These are phyloP conservation scores for Ogataea kodamae DNA, from an alignment of 805 yeast genomes.

Conservation along the genomic window DNA sequence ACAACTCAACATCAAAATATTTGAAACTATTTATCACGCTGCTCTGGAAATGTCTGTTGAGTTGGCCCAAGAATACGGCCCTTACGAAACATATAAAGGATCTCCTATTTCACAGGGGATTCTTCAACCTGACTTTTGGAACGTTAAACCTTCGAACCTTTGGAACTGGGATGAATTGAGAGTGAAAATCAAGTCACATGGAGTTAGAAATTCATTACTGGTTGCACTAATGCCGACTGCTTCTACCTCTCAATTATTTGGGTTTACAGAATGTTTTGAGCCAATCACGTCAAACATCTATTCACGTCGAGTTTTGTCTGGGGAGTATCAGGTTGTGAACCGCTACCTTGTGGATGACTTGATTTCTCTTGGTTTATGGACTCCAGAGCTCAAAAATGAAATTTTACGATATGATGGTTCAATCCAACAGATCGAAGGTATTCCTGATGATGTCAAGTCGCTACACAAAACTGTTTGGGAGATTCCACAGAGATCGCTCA, in stretches of 20 bases:
- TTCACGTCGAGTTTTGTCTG: constrained; percentile 85
- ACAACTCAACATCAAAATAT: constrained; percentile 74
- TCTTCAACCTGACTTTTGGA: constrained; percentile 88
- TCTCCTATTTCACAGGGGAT: constrained; percentile 88
- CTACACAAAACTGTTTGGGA: constrained; percentile 98
- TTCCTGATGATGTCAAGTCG: constrained; percentile 71
- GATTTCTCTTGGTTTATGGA: constrained; percentile 81
- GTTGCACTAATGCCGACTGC: constrained; percentile 99
- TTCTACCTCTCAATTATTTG: constrained; percentile 92
- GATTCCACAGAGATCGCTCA: constrained; percentile 76
- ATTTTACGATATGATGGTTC: constrained; percentile 82
- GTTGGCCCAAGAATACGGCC: constrained; percentile 65
- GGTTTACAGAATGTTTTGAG: constrained; percentile 93
- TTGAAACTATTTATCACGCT: constrained; percentile 94
- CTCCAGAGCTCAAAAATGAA: constrained; percentile 68
- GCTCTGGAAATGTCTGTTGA: constrained; percentile 86
- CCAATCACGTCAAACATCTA: constrained; percentile 93
- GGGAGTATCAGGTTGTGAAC: constrained; percentile 91
- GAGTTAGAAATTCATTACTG: constrained; percentile 80
- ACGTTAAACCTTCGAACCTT: constrained; percentile 66
- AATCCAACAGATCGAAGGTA: constrained; percentile 65
- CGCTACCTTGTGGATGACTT: constrained; percentile 80
- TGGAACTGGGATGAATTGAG: constrained; percentile 86
- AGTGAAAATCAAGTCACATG: constrained; percentile 53
- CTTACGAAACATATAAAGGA: constrained; percentile 71